Evolutionary conservation across 495 filamentous ascomycete genomes (phyloP).

Genomic region (Glarea lozoyensis): DNA sequence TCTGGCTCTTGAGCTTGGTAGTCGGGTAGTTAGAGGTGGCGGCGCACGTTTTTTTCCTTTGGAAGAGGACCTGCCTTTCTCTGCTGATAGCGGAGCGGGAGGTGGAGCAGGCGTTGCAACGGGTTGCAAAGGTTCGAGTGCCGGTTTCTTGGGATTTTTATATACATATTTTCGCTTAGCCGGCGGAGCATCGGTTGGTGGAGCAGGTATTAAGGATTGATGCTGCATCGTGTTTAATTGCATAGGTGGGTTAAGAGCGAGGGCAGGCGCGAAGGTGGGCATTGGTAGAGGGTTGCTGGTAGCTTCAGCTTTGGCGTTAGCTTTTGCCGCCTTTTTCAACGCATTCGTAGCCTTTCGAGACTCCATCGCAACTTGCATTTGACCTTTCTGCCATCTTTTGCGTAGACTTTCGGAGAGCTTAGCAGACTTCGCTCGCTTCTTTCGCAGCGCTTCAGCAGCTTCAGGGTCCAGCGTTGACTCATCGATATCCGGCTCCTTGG

Average conservation of each 20-base stretch:
- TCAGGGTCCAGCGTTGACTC: background rate
- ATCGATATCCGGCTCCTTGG: background rate
- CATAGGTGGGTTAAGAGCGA: background rate
- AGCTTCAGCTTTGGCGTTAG: background rate
- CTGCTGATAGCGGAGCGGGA: too few relatives aligned
- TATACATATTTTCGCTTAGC: background rate
- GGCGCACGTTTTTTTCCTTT: background rate
- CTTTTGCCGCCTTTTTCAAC: slow-evolving; percentile 31
- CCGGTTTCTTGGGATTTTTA: too few relatives aligned
- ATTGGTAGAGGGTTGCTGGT: background rate
- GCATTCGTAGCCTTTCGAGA: slow-evolving; percentile 41
- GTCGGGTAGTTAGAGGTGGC: background rate
- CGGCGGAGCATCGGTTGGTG: background rate
- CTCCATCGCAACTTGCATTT: slow-evolving; percentile 38
- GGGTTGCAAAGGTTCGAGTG: too few relatives aligned
- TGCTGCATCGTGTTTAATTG: background rate
- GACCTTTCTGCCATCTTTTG: slow-evolving; percentile 34
- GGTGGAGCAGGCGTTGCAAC: background rate
- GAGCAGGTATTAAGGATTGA: background rate
- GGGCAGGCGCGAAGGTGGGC: background rate
- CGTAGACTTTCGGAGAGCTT: slow-evolving; percentile 1
- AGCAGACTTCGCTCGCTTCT: background rate
- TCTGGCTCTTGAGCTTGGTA: slow-evolving; percentile 1
- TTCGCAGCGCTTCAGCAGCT: background rate
- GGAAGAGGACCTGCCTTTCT: background rate